phyloP scores from a whole-genome alignment of 345 rosid genomes.

The Eucalyptus rudis region DNA sequence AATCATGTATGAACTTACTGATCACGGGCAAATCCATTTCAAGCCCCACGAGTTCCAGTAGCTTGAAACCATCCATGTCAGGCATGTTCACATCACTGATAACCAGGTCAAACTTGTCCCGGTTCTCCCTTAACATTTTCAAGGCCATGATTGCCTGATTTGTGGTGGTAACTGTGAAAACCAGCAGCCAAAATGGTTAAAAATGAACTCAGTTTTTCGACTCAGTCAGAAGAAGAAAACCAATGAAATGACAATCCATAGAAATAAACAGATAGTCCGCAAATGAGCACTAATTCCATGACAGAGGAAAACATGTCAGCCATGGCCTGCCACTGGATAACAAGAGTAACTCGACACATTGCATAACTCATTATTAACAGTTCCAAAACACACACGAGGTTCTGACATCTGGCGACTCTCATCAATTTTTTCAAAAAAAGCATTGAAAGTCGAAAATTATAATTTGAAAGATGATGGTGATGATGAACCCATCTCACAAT shows the following conservation, averaged over 20 bases:
- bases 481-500: neutral
- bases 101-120: constrained; percentile 42
- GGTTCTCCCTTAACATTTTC: constrained; percentile 46
- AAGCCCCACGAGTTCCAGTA: constrained; percentile 72
- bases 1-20: constrained; percentile 25
- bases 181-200: neutral
- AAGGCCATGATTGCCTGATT: constrained; percentile 45
- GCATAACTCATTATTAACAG: neutral
- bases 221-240: neutral
- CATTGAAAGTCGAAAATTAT: neutral
- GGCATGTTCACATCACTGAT: constrained; percentile 82
- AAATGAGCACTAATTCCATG: neutral
- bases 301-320: neutral
- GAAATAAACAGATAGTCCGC: neutral
- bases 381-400: neutral
- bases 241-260: neutral
- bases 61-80: constrained; percentile 77
- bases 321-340: neutral
- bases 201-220: neutral
- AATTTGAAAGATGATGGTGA: neutral
- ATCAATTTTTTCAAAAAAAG: neutral
- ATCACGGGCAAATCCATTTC: constrained; percentile 87
- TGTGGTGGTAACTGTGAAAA: constrained; percentile 43
- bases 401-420: neutral
- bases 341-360: neutral